phyloP scores from a whole-genome alignment of 768 basidiomycete genomes.

The Nidularia pulvinata region DNA sequence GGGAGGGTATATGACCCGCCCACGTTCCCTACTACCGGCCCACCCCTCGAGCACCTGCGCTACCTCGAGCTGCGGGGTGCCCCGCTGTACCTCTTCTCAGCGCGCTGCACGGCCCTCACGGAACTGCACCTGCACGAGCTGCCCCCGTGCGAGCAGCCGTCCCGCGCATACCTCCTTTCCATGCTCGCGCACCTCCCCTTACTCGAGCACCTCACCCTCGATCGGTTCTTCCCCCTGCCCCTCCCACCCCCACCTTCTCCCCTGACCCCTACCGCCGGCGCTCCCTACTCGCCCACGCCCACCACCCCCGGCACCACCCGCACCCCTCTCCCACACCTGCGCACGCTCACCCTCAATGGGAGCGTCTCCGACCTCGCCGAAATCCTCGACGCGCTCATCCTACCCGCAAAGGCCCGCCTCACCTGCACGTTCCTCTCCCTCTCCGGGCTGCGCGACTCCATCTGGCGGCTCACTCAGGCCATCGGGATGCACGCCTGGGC shows the following conservation, averaged over 20 bases:
- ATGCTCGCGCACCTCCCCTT: conserved; percentile 26
- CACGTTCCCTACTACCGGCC: conserved; percentile 22
- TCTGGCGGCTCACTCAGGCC: conserved; percentile 21
- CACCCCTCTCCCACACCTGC: no score
- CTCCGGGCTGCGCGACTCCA: conserved; percentile 19
- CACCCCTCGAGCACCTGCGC: conserved; percentile 22
- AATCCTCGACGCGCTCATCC: conserved; percentile 21
- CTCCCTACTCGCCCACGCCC: no score
- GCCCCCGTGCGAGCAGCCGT: conserved; percentile 31
- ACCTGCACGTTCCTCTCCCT: conserved; percentile 21
- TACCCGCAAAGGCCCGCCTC: conserved; percentile 21
- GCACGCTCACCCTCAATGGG: conserved; percentile 20
- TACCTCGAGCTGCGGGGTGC: conserved; percentile 31
- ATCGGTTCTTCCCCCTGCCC: conserved; percentile 26
- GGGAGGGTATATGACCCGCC: conserved; percentile 8
- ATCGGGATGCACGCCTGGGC: conserved; percentile 21
- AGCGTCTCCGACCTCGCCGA: conserved; percentile 23
- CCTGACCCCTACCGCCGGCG: no score
- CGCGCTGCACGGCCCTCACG: conserved; percentile 30
- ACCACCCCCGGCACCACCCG: no score
- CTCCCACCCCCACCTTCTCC: no score
- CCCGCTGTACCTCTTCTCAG: conserved; percentile 33
- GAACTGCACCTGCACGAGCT: conserved; percentile 32
- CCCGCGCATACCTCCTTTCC: conserved; percentile 25
- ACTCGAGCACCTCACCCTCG: conserved; percentile 30